phyloP scores from a whole-genome alignment of 2,329 filamentous ascomycete genomes.

The Metarhizium anisopliae region DNA sequence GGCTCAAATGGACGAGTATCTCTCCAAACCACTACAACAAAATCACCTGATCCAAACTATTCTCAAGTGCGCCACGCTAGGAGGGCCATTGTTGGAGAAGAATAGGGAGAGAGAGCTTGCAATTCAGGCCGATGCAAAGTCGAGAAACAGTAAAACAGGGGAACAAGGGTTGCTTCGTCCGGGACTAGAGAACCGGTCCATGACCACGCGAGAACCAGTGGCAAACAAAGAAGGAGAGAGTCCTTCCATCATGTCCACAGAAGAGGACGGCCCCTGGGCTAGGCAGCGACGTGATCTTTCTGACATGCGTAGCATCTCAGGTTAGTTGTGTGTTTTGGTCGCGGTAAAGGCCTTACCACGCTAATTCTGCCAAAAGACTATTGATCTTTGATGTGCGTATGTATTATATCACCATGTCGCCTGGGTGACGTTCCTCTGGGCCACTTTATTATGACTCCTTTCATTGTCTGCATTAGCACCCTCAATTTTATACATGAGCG shows the following conservation, averaged over 20 bases:
- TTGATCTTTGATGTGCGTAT: background rate
- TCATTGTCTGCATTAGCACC: background rate
- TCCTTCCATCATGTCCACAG: constrained; percentile 45
- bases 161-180: constrained; percentile 28
- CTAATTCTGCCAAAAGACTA: background rate
- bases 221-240: constrained; percentile 48
- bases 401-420: background rate
- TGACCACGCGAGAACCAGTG: constrained; percentile 58
- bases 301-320: constrained; percentile 29
- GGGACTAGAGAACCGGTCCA: constrained; percentile 48
- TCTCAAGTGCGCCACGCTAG: constrained; percentile 88
- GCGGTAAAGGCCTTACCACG: background rate
- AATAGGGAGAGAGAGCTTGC: constrained; percentile 53
- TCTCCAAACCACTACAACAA: constrained; percentile 93
- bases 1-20: constrained; percentile 98
- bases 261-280: constrained; percentile 35
- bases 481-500: background rate
- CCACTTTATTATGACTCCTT: background rate
- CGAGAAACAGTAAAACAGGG: constrained; percentile 29
- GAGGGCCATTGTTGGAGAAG: constrained; percentile 72
- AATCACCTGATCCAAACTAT: constrained; percentile 98
- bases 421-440: background rate
- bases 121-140: constrained; percentile 40
- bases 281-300: constrained; percentile 38
- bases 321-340: constrained; percentile 16